Base-by-base conservation (phyloP, 768 basidiomycete species). In the Paxillus rubicundulus region DNA sequence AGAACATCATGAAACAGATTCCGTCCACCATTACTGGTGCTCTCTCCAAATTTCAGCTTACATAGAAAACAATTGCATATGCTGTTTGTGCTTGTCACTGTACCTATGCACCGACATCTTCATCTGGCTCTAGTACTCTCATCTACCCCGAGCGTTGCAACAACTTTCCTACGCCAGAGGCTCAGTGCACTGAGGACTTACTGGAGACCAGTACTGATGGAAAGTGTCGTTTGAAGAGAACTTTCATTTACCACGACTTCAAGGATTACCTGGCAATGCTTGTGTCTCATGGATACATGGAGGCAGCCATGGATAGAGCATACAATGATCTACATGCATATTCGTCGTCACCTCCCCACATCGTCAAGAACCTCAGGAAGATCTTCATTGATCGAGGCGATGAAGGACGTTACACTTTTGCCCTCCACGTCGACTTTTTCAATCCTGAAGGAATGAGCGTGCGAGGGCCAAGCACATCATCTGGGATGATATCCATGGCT, bases 341-440 rank as follows among this genome's bases (percentile, higher is more conserved):
- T 9, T 17, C 30, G 3, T 47, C 27, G 2, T 27, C 52, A 8
- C 46, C 2, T 16, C 52, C 39, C 8, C 17, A n/a, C n/a, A 48
- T 53, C 21, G 12, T 53, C 39, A 47, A 46, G 16, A 48, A 39
- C 16, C 43, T 24, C 12, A 5, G 21, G 28, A 47, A 34, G 17
- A 18, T 41, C n/a, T 49, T 49, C 17, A 2, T 49, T 5, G 6
- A 49, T 9, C 27, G 24, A 45, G 42, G 49, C 13, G 28, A 50
- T 6, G 62, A 68, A 43, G 65, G 61, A 5, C 60, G 56, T 4
- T 69, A 68, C 27, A 39, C 67, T 3, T 73, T 74, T 47, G 46
- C 57, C 16, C 56, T 74, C 5, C 53, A 54, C 32, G 49, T 69
- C 21, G 72, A 75, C 51, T 68, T 55, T 45, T 72, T 72, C 64